Evolutionary conservation across 2,329 filamentous ascomycete species (phyloP), one percentile per base, ranked within the genome.

Genomic region (Didymella keratinophila): DNA sequence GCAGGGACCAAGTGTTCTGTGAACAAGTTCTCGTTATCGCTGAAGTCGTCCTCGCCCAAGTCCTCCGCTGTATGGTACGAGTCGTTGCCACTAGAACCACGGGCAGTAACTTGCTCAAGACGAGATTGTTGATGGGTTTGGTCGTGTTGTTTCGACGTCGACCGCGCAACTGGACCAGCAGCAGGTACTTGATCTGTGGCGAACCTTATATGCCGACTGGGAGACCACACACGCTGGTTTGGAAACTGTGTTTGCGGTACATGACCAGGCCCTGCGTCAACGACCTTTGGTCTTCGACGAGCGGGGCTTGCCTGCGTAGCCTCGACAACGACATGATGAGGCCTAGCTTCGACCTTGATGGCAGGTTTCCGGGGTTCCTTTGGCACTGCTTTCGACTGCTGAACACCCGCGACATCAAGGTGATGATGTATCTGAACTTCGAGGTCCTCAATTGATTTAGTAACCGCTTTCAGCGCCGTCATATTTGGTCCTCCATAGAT

Each of bases 161-260:
- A 20, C 20, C 41, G 43, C 8, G 42, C 23, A 23, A 42, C 21
- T 6, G 42, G 55, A 4, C 64, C 58, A 42, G 69, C 66, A 25
- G 56, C 58, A n/a, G 49, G 42, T 14, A 59, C 47, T 32, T 60
- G 56, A 23, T 65, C 64, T 30, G 65, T 57, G 6, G 71, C 68
- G 41, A 73, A 73, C 18, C 64, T 64, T 43, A 74, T 72, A n/a
- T 53, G 58, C 23, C 60, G 67, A 25, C 58, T 60, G 11, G 73
- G 72, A 10, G 69, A 71, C 69, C 68, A 71, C 2, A 68, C 48
- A 32, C 72, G 66, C 34, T 60, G 66, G n/a, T 59, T 55, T n/a
- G 66, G 56, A 32, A 68, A 50, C 30, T 77, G 74, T 8, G 69
- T 75, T 52, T 75, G 74, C 7, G 70, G 68, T 18, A 73, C 62